These are phyloP conservation scores for Barbarea vulgaris DNA, from an alignment of 345 rosid genomes.

Conservation along the genomic window DNA sequence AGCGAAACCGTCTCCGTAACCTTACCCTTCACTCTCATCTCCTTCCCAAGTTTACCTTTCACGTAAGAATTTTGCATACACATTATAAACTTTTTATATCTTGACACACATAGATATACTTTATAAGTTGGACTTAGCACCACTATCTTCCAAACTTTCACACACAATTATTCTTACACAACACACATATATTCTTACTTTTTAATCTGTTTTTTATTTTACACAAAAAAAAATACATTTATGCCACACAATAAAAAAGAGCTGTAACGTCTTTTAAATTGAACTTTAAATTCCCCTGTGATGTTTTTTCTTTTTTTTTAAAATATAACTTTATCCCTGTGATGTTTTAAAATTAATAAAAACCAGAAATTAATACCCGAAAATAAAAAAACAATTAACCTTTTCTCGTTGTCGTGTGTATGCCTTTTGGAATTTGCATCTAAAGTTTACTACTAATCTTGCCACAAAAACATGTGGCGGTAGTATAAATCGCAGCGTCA, in stretches of 20 bases:
- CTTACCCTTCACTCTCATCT: conserved; percentile 65
- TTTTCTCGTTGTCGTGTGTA: neutral
- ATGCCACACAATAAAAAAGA: no score
- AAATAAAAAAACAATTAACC: neutral
- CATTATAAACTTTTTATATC: neutral
- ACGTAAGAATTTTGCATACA: conserved; percentile 43
- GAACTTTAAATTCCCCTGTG: neutral
- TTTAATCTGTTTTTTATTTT: no score
- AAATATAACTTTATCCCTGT: no score
- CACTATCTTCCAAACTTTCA: neutral
- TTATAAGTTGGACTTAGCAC: neutral
- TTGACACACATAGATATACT: neutral
- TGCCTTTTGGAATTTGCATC: conserved; percentile 3
- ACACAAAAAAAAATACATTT: no score
- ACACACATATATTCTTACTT: neutral
- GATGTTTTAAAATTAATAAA: no score
- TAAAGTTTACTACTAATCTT: neutral
- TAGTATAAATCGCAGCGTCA: conserved; percentile 50
- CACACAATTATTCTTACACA: neutral
- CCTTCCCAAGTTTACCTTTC: conserved; percentile 57
- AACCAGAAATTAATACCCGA: neutral
- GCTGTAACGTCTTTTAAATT: neutral
- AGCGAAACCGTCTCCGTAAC: conserved; percentile 50
- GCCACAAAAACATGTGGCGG: conserved; percentile 2
- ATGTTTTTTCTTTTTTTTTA: no score